Evolutionary conservation across 305 asterid species (phyloP).

Genomic region (Nicotiana rustica): DNA sequence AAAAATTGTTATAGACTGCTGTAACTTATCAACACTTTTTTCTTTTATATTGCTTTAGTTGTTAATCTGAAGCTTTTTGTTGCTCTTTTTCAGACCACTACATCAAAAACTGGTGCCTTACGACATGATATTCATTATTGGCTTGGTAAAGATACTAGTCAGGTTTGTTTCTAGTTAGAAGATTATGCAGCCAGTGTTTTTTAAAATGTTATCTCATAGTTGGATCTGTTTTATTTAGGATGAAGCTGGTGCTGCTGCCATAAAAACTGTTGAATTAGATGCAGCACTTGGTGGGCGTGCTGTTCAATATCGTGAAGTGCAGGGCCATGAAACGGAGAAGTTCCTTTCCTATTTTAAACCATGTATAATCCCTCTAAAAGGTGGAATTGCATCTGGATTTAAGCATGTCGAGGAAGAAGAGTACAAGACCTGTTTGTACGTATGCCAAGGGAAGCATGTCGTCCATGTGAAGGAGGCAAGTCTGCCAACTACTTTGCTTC

Average conservation of each 20-base stretch:
- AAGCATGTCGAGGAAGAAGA: slow-evolving; percentile 83
- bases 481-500: slow-evolving; percentile 36
- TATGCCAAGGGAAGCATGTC: slow-evolving; percentile 95
- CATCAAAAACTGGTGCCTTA: slow-evolving; percentile 79
- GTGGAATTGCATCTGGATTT: slow-evolving; percentile 95
- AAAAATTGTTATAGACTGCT: neutral
- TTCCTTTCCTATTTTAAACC: slow-evolving; percentile 99
- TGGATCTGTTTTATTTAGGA: slow-evolving; percentile 60
- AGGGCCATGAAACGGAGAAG: slow-evolving; percentile 94
- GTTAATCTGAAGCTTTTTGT: slow-evolving; percentile 35
- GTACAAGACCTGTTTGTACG: slow-evolving; percentile 76
- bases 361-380: slow-evolving; percentile 95
- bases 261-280: slow-evolving; percentile 91
- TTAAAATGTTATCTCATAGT: slow-evolving; percentile 8
- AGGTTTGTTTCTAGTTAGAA: slow-evolving; percentile 54
- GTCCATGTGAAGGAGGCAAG: slow-evolving; percentile 96
- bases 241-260: slow-evolving; percentile 96
- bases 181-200: slow-evolving; percentile 3
- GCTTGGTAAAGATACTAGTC: slow-evolving; percentile 97
- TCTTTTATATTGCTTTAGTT: neutral
- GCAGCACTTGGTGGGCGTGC: slow-evolving; percentile 97
- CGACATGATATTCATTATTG: slow-evolving; percentile 94
- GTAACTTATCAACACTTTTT: neutral
- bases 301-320: slow-evolving; percentile 96
- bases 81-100: slow-evolving; percentile 75